phyloP scores from a whole-genome alignment of 805 yeast species.

The Myxozyma monticola region DNA sequence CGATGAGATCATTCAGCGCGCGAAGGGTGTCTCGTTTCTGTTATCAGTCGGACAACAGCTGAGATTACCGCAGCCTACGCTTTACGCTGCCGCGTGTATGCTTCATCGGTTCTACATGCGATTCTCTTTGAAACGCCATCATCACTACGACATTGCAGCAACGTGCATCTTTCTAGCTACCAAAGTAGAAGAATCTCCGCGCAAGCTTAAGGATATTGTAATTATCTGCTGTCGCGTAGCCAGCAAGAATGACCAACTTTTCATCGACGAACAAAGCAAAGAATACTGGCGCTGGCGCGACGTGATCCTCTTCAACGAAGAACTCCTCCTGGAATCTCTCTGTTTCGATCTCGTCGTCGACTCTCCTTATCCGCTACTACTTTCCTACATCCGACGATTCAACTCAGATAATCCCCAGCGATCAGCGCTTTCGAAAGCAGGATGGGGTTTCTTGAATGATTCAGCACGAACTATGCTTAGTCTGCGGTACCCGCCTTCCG shows the following conservation, averaged over 20 bases:
- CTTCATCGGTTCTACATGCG: slow-evolving; percentile 57
- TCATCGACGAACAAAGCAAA: slow-evolving; percentile 48
- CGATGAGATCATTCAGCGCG: slow-evolving; percentile 47
- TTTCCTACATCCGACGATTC: slow-evolving; percentile 28
- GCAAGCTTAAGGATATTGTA: slow-evolving; percentile 51
- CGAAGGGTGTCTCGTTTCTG: slow-evolving; percentile 52
- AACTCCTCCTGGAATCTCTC: slow-evolving; percentile 45
- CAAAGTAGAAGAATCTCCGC: slow-evolving; percentile 54
- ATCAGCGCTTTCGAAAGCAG: slow-evolving; percentile 34
- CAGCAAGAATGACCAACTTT: slow-evolving; percentile 43
- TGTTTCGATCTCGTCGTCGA: slow-evolving; percentile 47
- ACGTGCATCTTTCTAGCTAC: slow-evolving; percentile 54
- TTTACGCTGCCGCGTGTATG: slow-evolving; percentile 49
- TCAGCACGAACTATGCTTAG: slow-evolving; percentile 42
- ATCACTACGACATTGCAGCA: slow-evolving; percentile 54
- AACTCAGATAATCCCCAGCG: slow-evolving; percentile 27
- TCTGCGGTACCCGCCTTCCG: slow-evolving; percentile 36
- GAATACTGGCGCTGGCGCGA: slow-evolving; percentile 56
- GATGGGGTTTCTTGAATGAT: slow-evolving; percentile 44
- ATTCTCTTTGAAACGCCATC: slow-evolving; percentile 44
- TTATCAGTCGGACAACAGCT: slow-evolving; percentile 47
- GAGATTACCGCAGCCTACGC: slow-evolving; percentile 50
- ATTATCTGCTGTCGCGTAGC: slow-evolving; percentile 52
- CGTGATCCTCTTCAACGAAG: slow-evolving; percentile 48
- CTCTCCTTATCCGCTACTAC: slow-evolving; percentile 36